Base-by-base conservation (phyloP, 768 basidiomycete genomes). In the Mycena amicta region DNA sequence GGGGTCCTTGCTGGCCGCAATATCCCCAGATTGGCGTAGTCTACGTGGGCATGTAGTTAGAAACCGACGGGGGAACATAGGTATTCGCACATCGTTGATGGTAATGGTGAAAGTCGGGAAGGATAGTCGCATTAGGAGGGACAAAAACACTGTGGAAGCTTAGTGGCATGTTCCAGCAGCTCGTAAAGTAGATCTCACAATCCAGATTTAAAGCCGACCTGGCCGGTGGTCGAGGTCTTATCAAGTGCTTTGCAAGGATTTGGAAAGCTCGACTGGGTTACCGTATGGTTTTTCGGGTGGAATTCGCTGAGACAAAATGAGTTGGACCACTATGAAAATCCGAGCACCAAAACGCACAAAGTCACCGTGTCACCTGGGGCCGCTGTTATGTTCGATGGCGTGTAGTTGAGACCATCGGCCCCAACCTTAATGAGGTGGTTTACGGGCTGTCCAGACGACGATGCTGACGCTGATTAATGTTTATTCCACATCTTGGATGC, bases 11-110 rank as follows among this genome's bases (percentile, higher is more conserved):
- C 41, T 43, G 41, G 6, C 41, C 41, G 20, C 41, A 43, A 20
- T 62, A 78, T 78, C 67, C 70, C 77, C 6, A 71, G 72, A 77
- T 74, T 77, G 61, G 80, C 67, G 5, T 75, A 76, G 5, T 67
- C 54, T 33, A n/a, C n/a, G 72, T 72, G 71, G 72, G 55, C 22
- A 26, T 11, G 41, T 11, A 43, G 6, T n/a, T n/a, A 55, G 18
- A 25, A 11, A 28, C 26, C 5, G 12, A 31, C 31, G 22, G 25
- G 6, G 23, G 13, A 40, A 26, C 8, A 33, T 6, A 29, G 27
- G 47, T n/a, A 50, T 23, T 15, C 47, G 23, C 51, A 67, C 66
- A 63, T 79, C 72, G 62, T 78, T 78, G 52, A 78, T 65, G 27
- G 67, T 68, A 55, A 80, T 62, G 12, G 69, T 72, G 61, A 68